Percentiles rank a stretch among this genome's conserved stretches.
These are phyloP conservation scores for Annona squamosa DNA, from an alignment of 164 flowering plant species.

Conservation along the genomic window DNA sequence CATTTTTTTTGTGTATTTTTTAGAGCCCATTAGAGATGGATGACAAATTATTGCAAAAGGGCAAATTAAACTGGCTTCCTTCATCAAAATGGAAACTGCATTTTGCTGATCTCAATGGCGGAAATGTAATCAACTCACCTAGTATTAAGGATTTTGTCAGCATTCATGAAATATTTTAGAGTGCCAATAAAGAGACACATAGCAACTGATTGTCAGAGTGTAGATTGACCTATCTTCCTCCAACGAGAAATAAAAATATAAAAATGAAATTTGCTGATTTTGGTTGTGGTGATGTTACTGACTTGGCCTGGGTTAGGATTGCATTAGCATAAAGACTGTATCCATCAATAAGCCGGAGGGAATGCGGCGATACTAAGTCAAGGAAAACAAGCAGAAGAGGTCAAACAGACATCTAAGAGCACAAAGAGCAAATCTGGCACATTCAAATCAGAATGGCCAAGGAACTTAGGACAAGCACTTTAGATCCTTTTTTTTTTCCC, in stretches of 20 bases:
- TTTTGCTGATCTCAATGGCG: no score
- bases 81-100: no score
- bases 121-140: no score
- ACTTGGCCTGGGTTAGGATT: slow-evolving; percentile 8
- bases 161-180: no score
- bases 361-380: neutral
- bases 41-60: no score
- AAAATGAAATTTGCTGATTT: neutral
- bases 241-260: neutral
- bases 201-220: neutral
- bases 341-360: neutral
- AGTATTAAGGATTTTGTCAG: no score
- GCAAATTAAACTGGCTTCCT: no score
- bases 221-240: neutral
- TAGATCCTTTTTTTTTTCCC: neutral
- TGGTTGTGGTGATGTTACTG: neutral
- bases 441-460: slow-evolving; percentile 2
- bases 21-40: no score
- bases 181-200: neutral
- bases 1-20: no score
- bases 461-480: slow-evolving; percentile 2
- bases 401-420: neutral
- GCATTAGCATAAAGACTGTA: neutral
- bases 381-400: slow-evolving; percentile 1
- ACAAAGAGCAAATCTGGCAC: neutral